phyloP scores from a whole-genome alignment of 2,329 filamentous ascomycete species.

The Akanthomyces uredinophilus region DNA sequence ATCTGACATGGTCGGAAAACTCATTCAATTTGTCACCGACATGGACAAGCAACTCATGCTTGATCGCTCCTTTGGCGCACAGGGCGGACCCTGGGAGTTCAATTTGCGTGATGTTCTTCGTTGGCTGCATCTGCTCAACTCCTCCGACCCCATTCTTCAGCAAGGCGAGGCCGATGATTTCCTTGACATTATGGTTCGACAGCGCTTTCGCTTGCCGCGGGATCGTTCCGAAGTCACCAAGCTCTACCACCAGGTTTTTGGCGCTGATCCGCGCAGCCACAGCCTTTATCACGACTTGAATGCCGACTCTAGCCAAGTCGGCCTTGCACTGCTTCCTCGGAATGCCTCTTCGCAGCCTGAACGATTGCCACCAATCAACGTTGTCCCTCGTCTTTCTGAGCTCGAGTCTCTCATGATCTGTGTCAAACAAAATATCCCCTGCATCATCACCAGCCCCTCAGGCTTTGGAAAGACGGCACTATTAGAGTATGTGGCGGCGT shows the following conservation, averaged over 20 bases:
- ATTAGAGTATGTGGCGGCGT: conserved; percentile 72
- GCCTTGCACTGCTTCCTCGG: conserved; percentile 65
- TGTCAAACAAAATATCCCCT: conserved; percentile 79
- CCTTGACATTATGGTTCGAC: conserved; percentile 74
- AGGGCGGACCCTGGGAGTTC: conserved; percentile 87
- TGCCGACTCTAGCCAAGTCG: conserved; percentile 66
- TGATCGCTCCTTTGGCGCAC: conserved; percentile 52
- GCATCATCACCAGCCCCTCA: conserved; percentile 79
- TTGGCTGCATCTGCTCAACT: conserved; percentile 66
- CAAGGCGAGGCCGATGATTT: conserved; percentile 65
- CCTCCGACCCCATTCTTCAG: conserved; percentile 53
- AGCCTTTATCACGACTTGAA: conserved; percentile 70
- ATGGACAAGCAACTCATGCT: conserved; percentile 67
- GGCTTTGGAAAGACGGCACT: conserved; percentile 83
- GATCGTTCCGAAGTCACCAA: conserved; percentile 63
- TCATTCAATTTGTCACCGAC: conserved; percentile 77
- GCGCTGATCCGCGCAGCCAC: conserved; percentile 44
- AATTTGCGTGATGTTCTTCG: conserved; percentile 86
- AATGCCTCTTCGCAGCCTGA: conserved; percentile 49
- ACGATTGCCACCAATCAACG: conserved; percentile 45
- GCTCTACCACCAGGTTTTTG: conserved; percentile 64
- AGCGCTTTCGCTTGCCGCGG: conserved; percentile 70
- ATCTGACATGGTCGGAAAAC: conserved; percentile 51
- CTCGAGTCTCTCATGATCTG: conserved; percentile 86
- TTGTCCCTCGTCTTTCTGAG: conserved; percentile 57